A percentile compares a stretch with the other conserved stretches of the same genome.
phyloP scores from a whole-genome alignment of 2,329 filamentous ascomycete species.

The Hypomyces perniciosus region DNA sequence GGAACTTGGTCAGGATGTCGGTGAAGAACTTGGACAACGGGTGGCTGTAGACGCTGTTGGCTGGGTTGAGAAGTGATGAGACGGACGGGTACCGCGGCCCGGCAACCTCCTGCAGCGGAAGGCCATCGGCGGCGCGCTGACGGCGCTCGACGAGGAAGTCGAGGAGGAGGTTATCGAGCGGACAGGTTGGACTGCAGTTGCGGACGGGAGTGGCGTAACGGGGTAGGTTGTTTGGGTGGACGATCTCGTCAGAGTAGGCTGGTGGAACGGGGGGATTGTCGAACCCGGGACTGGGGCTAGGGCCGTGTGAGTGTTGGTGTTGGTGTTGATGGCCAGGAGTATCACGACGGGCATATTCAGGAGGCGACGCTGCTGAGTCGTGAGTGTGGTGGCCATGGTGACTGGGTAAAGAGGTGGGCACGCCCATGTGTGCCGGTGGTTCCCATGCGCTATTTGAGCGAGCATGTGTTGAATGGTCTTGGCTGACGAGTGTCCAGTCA shows the following conservation, averaged over 20 bases:
- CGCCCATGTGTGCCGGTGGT: neutral
- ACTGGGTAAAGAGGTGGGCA: neutral
- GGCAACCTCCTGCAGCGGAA: slow-evolving; percentile 58
- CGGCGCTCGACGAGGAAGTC: slow-evolving; percentile 69
- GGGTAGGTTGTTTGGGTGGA: neutral
- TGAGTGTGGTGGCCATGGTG: neutral
- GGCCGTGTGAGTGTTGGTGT: slow-evolving; percentile 20
- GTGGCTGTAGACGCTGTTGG: slow-evolving; percentile 57
- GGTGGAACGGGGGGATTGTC: slow-evolving; percentile 28
- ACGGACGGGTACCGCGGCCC: slow-evolving; percentile 77
- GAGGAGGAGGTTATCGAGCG: slow-evolving; percentile 71
- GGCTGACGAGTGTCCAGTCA: slow-evolving; percentile 35
- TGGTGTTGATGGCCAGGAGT: slow-evolving; percentile 33
- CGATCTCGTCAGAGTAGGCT: slow-evolving; percentile 8
- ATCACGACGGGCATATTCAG: neutral
- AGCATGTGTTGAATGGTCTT: slow-evolving; percentile 16
- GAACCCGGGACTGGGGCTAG: slow-evolving; percentile 50
- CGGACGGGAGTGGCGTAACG: slow-evolving; percentile 37
- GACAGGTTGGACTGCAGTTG: slow-evolving; percentile 65
- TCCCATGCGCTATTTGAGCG: neutral
- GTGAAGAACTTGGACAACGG: slow-evolving; percentile 80
- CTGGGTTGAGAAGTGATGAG: slow-evolving; percentile 68
- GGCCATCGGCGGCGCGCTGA: slow-evolving; percentile 59
- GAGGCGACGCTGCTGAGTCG: slow-evolving; percentile 3
- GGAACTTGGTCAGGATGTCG: slow-evolving; percentile 79